Evolutionary conservation across 2,329 filamentous ascomycete species (phyloP).

Genomic region (Cercospora zeae-maydis): DNA sequence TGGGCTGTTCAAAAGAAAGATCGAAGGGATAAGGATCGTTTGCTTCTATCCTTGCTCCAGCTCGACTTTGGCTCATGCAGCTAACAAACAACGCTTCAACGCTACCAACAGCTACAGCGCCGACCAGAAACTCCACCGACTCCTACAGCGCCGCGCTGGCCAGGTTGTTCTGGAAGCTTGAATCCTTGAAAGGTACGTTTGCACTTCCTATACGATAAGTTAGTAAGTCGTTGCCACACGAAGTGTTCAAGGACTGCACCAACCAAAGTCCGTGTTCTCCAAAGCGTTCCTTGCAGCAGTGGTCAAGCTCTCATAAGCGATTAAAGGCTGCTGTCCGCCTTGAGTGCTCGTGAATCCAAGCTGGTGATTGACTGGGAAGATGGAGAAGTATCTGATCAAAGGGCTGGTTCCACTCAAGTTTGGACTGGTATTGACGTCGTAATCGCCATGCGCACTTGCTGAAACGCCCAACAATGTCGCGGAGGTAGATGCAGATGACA

Average conservation of each 20-base stretch:
- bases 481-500: constrained; percentile 40
- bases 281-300: constrained; percentile 43
- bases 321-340: constrained; percentile 39
- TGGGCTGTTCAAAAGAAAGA: background rate
- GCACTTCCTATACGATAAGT: constrained; percentile 28
- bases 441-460: constrained; percentile 51
- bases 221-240: background rate
- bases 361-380: constrained; percentile 49
- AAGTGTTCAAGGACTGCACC: background rate
- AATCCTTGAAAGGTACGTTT: constrained; percentile 49
- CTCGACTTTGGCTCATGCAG: background rate
- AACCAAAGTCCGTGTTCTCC: constrained; percentile 47
- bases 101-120: background rate
- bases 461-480: constrained; percentile 50
- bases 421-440: constrained; percentile 44
- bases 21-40: background rate
- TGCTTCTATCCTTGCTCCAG: background rate
- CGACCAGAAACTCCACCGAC: background rate
- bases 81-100: background rate
- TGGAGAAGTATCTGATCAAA: constrained; percentile 49
- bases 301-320: constrained; percentile 51
- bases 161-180: constrained; percentile 48
- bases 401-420: constrained; percentile 44
- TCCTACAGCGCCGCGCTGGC: constrained; percentile 21
- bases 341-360: constrained; percentile 41